Percentiles rank a stretch among this genome's conserved stretches.
Evolutionary conservation across 805 yeast species (phyloP).

Genomic region (Candida oleophila): DNA sequence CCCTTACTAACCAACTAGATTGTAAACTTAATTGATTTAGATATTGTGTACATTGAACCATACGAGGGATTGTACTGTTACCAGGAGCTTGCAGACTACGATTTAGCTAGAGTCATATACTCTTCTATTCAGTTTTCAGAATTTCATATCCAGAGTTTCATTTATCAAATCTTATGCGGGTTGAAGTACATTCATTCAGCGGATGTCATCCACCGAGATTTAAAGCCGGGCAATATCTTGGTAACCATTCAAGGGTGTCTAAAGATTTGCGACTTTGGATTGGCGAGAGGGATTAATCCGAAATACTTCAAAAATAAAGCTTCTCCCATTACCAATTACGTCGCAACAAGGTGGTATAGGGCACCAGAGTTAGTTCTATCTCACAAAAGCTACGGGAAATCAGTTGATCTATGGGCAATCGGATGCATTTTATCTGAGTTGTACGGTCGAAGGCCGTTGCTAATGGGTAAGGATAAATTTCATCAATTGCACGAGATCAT

Average conservation of each 20-base stretch:
- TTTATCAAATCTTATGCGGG: constrained; percentile 84
- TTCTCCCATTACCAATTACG: constrained; percentile 71
- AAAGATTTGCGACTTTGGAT: constrained; percentile 91
- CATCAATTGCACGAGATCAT: constrained; percentile 72
- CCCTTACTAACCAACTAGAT: constrained; percentile 40
- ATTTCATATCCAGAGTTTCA: constrained; percentile 71
- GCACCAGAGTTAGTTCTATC: constrained; percentile 87
- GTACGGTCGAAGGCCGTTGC: constrained; percentile 76
- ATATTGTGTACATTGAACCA: constrained; percentile 61
- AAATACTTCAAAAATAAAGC: constrained; percentile 28
- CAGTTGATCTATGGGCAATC: constrained; percentile 89
- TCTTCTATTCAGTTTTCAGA: constrained; percentile 78
- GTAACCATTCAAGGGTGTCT: constrained; percentile 71
- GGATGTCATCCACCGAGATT: constrained; percentile 87
- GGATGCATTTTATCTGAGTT: constrained; percentile 90
- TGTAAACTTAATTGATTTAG: constrained; percentile 70
- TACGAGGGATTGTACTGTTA: constrained; percentile 87
- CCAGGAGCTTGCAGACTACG: constrained; percentile 82
- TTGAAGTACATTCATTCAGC: constrained; percentile 88
- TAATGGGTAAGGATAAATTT: constrained; percentile 69
- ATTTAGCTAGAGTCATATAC: constrained; percentile 77
- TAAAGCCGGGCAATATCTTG: constrained; percentile 87
- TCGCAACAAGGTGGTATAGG: constrained; percentile 93
- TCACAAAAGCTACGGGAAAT: constrained; percentile 55
- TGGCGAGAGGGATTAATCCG: constrained; percentile 72